A percentile compares a stretch with the other conserved stretches of the same genome.
These are phyloP conservation scores for Colletotrichum orchidophilum DNA, from an alignment of 2,329 filamentous ascomycete species.

Conservation along the genomic window DNA sequence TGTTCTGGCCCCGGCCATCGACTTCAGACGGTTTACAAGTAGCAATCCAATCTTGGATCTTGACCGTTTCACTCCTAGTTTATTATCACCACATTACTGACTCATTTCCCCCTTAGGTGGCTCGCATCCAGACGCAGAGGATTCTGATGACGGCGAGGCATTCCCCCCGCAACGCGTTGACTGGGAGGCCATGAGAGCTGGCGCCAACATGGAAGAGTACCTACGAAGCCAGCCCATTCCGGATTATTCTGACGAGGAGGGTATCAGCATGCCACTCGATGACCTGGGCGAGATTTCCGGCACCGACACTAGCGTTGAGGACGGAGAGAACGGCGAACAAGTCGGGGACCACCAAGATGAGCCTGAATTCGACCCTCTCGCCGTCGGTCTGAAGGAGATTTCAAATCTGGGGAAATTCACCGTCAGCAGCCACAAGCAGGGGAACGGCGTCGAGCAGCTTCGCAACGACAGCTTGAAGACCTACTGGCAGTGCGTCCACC, in stretches of 20 bases:
- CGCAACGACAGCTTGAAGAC: slow-evolving; percentile 76
- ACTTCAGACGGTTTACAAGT: slow-evolving; percentile 19
- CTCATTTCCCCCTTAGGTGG: slow-evolving; percentile 19
- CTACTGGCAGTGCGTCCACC: slow-evolving; percentile 77
- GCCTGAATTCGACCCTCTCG: slow-evolving; percentile 61
- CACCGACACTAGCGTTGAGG: slow-evolving; percentile 43
- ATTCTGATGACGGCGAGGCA: slow-evolving; percentile 28
- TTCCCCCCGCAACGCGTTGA: slow-evolving; percentile 30
- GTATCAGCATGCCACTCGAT: slow-evolving; percentile 17
- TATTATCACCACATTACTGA: slow-evolving; percentile 12
- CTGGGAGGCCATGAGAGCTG: slow-evolving; percentile 32
- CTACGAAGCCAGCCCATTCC: slow-evolving; percentile 25
- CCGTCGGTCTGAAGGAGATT: slow-evolving; percentile 78
- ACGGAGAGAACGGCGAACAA: slow-evolving; percentile 39
- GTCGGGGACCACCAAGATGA: slow-evolving; percentile 41
- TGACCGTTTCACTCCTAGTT: slow-evolving; percentile 1
- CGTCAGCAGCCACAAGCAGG: slow-evolving; percentile 83
- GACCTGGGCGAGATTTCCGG: slow-evolving; percentile 34
- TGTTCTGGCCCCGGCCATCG: background rate
- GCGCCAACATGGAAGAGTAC: slow-evolving; percentile 30
- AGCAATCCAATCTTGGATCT: slow-evolving; percentile 1
- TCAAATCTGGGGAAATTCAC: slow-evolving; percentile 86
- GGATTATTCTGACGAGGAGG: slow-evolving; percentile 32
- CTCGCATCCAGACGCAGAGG: slow-evolving; percentile 26
- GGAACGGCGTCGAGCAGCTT: slow-evolving; percentile 80